These are phyloP conservation scores for Ogataea parapolymorpha DNA, from an alignment of 805 yeast species.

Conservation along the genomic window DNA sequence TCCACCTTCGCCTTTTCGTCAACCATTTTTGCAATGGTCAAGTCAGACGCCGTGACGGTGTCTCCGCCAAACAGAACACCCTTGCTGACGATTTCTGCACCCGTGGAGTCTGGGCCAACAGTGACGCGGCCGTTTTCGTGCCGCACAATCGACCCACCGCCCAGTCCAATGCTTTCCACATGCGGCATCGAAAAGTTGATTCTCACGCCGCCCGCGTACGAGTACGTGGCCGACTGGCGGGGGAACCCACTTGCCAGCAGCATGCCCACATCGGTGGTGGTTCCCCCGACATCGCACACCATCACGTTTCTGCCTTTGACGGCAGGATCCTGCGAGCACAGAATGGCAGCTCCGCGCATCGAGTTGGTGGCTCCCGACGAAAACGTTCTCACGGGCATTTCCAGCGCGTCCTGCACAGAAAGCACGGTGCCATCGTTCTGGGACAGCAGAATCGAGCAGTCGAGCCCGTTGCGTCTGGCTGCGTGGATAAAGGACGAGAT, in stretches of 20 bases:
- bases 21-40: constrained; percentile 2
- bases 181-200: constrained; percentile 10
- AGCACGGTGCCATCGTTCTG: constrained; percentile 9
- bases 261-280: constrained; percentile 9
- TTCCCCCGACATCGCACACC: constrained; percentile 10
- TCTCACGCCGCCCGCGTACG: constrained; percentile 8
- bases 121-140: constrained; percentile 2
- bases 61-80: constrained; percentile 7
- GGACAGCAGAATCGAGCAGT: constrained; percentile 5
- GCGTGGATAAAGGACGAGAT: constrained; percentile 5
- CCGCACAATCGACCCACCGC: constrained; percentile 8
- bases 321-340: constrained; percentile 6
- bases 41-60: constrained; percentile 7
- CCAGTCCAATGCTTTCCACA: constrained; percentile 6
- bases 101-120: constrained; percentile 7
- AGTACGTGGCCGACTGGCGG: constrained; percentile 9
- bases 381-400: constrained; percentile 6
- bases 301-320: constrained; percentile 4
- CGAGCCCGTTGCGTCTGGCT: constrained; percentile 3
- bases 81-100: constrained; percentile 6
- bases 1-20: constrained; percentile 14
- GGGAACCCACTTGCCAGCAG: constrained; percentile 6
- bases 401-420: constrained; percentile 5
- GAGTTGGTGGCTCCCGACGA: constrained; percentile 10
- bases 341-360: constrained; percentile 9